A percentile compares a stretch with the other conserved stretches of the same genome.
These are phyloP conservation scores for Eucalyptus marginata DNA, from an alignment of 345 rosid species.

Conservation along the genomic window DNA sequence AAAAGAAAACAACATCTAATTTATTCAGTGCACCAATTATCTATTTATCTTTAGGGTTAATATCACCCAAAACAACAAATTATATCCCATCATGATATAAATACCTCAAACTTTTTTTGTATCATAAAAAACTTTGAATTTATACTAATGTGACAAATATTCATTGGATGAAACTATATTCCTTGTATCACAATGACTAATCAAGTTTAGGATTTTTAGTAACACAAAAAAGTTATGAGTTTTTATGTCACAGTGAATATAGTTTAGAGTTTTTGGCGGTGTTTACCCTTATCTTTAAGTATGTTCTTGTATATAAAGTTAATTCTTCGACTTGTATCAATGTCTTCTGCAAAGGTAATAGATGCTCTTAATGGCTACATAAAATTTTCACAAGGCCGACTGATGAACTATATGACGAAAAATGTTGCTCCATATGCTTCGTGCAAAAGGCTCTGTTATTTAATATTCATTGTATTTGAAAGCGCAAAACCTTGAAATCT, in stretches of 20 bases:
- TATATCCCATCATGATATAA: no score
- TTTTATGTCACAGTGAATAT: no score
- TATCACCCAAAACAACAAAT: no score
- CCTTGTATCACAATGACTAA: not conserved
- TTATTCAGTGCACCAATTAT: not conserved
- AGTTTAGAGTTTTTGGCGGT: fast-evolving
- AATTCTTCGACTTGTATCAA: not conserved
- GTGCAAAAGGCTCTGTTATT: not conserved
- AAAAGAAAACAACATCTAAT: not conserved
- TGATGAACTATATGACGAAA: not conserved
- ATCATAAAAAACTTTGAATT: not conserved
- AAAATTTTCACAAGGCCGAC: fast-evolving
- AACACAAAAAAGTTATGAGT: no score
- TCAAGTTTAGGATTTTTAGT: not conserved
- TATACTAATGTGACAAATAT: not conserved
- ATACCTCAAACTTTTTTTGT: no score
- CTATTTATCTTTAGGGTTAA: no score
- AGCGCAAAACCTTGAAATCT: not conserved
- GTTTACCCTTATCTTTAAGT: not conserved
- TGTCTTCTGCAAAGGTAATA: not conserved
- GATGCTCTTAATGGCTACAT: not conserved
- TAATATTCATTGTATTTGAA: fast-evolving
- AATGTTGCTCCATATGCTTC: not conserved
- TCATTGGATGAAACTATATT: no score
- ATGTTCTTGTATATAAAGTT: not conserved